phyloP scores from a whole-genome alignment of 2,329 filamentous ascomycete species.

The Colletotrichum orbiculare region DNA sequence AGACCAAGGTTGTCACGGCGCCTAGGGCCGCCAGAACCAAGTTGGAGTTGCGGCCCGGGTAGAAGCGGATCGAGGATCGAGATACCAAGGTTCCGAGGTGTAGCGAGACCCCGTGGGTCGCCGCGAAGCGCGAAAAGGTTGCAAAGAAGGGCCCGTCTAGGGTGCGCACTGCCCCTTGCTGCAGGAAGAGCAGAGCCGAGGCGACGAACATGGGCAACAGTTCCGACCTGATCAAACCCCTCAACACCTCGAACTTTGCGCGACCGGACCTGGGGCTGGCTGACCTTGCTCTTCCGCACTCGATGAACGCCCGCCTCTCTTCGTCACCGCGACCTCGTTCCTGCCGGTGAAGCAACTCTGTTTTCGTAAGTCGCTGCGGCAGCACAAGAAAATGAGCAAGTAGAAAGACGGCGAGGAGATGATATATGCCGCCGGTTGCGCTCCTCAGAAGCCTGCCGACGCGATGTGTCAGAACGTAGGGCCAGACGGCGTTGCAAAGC shows the following conservation, averaged over 20 bases:
- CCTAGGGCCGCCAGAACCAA: slow-evolving; percentile 30
- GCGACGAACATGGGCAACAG: slow-evolving; percentile 43
- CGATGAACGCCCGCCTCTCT: slow-evolving; percentile 21
- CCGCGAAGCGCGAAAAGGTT: slow-evolving; percentile 43
- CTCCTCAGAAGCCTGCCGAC: slow-evolving; percentile 43
- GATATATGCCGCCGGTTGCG: slow-evolving; percentile 43
- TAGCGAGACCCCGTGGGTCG: slow-evolving; percentile 43
- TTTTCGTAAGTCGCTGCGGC: slow-evolving; percentile 34
- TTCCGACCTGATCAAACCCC: slow-evolving; percentile 39
- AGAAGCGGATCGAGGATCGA: slow-evolving; percentile 39
- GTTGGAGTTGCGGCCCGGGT: slow-evolving; percentile 33
- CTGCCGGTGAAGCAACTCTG: not conserved
- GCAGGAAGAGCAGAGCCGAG: slow-evolving; percentile 40
- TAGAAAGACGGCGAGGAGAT: slow-evolving; percentile 42
- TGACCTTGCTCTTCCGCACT: not conserved
- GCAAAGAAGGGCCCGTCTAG: slow-evolving; percentile 40
- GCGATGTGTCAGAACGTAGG: slow-evolving; percentile 44
- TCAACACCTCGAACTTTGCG: slow-evolving; percentile 35
- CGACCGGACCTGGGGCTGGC: slow-evolving; percentile 11
- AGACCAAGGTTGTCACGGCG: slow-evolving; percentile 22
- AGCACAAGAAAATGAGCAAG: slow-evolving; percentile 44
- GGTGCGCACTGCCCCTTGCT: slow-evolving; percentile 45
- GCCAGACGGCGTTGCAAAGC: slow-evolving; percentile 43
- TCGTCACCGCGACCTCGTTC: slow-evolving; percentile 16
- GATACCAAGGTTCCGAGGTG: slow-evolving; percentile 45